Evolutionary conservation across 2,329 filamentous ascomycete species (phyloP), one percentile per base, ranked within the genome.

Genomic region (Curvularia lunata): DNA sequence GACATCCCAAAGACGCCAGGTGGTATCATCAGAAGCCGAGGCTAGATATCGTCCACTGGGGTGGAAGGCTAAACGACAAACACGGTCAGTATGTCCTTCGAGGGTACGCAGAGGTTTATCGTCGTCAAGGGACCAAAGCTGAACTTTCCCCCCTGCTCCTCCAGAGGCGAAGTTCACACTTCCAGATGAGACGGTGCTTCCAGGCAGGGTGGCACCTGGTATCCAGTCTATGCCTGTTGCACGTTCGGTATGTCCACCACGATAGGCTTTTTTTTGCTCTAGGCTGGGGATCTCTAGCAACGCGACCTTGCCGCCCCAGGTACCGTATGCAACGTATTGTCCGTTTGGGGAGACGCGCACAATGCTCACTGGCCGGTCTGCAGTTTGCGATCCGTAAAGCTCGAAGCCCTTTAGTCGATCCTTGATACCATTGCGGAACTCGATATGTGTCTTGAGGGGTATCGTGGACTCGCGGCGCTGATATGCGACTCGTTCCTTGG

Each of bases 1-100:
- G 0, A 98, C 87, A 74, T 98, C 94, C 94, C 95, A 99, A 32
- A 99, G 82, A 43, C 94, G 87, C 95, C 95, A 99, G 0, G 95
- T 97, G 2, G 92, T 97, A 74, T 99, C 95, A 70, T 95, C 95
- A 0, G 92, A 97, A 6, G 95, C 95, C 1, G 93, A 97, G 5
- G 94, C 95, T 5, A 98, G 82, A 71, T 94, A 98, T 61, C 85
- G 85, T 3, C 94, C 94, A 0, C 91, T 96, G 0, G 95, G 95
- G 66, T 99, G 95, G 71, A 98, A 97, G 58, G 97, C 95, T 12
- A 96, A 89, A 55, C 94, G 87, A 69, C 92, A 97, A 8, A 99
- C 92, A 60, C 95, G 88, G 52, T 90, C 91, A 4, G 86, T 88
- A 72, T 99, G 95, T 0, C 94, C 95, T 23, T 88, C 84, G 0